Evolutionary conservation across 1,139 yeast genomes (phyloP).

Genomic region (Lipomyces yarrowii): DNA sequence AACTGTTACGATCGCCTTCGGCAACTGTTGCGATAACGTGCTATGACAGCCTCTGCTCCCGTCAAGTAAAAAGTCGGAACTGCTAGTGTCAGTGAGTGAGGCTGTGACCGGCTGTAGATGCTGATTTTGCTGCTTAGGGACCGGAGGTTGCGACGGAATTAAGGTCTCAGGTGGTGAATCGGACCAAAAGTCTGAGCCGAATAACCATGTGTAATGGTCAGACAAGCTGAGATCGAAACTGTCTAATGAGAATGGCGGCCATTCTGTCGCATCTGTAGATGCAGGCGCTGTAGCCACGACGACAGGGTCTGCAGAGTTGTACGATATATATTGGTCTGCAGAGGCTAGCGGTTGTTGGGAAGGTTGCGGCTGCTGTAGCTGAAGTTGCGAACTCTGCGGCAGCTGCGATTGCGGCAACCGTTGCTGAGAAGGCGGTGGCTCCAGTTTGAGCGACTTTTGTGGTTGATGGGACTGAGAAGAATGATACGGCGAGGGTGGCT

Average conservation of each 20-base stretch:
- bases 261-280: slow-evolving; percentile 2
- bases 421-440: slow-evolving; percentile 1
- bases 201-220: slow-evolving; percentile 37
- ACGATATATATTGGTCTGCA: background rate
- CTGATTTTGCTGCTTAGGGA: background rate
- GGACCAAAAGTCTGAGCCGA: slow-evolving; percentile 35
- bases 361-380: background rate
- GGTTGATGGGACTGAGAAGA: background rate
- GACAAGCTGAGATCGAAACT: slow-evolving; percentile 34
- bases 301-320: background rate
- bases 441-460: background rate
- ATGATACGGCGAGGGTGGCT: background rate
- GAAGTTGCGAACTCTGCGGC: background rate
- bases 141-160: background rate
- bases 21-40: background rate
- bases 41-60: background rate
- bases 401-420: background rate
- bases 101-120: background rate
- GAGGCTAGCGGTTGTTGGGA: background rate
- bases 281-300: background rate
- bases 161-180: slow-evolving; percentile 21
- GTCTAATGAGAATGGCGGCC: slow-evolving; percentile 26
- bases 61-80: background rate
- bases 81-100: background rate
- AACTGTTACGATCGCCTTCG: background rate